phyloP scores from a whole-genome alignment of 257 asterid genomes.

The Fraxinus quadrangulata region DNA sequence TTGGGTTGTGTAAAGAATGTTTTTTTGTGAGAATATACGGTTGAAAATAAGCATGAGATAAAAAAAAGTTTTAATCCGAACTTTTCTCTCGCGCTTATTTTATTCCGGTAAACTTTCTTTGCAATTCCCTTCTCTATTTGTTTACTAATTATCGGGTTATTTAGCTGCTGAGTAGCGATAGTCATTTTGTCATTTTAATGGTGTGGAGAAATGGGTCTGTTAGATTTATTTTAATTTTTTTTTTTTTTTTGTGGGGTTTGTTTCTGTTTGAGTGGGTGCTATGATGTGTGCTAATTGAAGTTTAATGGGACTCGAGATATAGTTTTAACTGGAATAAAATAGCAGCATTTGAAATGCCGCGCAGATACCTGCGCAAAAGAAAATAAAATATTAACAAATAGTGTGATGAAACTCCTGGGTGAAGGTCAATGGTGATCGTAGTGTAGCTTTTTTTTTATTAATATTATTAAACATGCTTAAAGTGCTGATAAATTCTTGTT shows the following conservation, averaged over 20 bases:
- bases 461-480: slow-evolving; percentile 2
- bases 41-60: too few species aligned
- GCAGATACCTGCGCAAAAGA: neutral
- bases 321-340: neutral
- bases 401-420: slow-evolving; percentile 34
- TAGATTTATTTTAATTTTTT: too few species aligned
- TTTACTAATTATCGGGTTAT: neutral
- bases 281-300: neutral
- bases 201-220: neutral
- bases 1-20: too few species aligned
- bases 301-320: neutral
- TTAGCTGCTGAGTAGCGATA: too few species aligned
- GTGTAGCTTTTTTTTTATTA: neutral
- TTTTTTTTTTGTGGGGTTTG: neutral
- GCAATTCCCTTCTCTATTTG: neutral
- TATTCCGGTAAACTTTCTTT: neutral
- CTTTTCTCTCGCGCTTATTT: neutral
- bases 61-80: neutral
- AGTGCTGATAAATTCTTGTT: neutral
- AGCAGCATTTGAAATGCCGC: neutral
- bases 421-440: neutral
- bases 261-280: neutral
- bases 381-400: neutral
- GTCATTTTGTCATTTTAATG: neutral
- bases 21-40: too few species aligned